These are phyloP conservation scores for Trapa bicornis DNA, from an alignment of 345 rosid genomes.

Conservation along the genomic window DNA sequence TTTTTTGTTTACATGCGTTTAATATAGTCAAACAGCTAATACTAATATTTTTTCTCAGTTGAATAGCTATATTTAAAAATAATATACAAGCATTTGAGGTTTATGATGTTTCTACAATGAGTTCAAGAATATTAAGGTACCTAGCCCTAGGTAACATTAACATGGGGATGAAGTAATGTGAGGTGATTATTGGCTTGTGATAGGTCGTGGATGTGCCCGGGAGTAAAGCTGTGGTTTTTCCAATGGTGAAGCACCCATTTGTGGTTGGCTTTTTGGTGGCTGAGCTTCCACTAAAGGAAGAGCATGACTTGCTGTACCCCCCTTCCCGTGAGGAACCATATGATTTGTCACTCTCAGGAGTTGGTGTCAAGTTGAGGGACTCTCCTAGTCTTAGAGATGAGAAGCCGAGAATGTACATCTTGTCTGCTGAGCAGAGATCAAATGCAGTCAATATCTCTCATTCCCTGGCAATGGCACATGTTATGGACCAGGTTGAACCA, in stretches of 20 bases:
- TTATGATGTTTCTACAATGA: conserved; percentile 1
- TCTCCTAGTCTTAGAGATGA: conserved; percentile 21
- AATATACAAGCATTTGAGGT: not conserved
- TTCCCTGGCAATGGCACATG: conserved; percentile 81
- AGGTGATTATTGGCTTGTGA: conserved; percentile 7
- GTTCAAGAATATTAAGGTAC: not conserved
- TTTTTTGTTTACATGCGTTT: not conserved
- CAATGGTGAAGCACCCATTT: conserved; percentile 88
- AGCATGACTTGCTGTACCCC: conserved; percentile 15
- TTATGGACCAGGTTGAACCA: conserved; percentile 76
- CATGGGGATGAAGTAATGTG: not conserved
- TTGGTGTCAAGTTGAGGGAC: conserved; percentile 19
- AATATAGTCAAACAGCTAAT: not conserved
- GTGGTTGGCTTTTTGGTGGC: conserved; percentile 91
- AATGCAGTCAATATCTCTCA: conserved; percentile 62
- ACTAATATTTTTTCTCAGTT: not conserved
- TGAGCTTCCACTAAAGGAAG: conserved; percentile 42
- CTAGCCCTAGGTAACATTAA: not conserved
- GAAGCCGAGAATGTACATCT: conserved; percentile 19
- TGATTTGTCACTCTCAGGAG: conserved; percentile 26
- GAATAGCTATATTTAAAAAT: not conserved
- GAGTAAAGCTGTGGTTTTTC: conserved; percentile 69
- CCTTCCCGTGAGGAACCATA: conserved; percentile 46
- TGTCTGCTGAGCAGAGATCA: conserved; percentile 51
- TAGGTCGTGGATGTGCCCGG: conserved; percentile 56